Evolutionary conservation across 2,329 filamentous ascomycete genomes (phyloP).

Genomic region (Zelopaecilomyces penicillatus): DNA sequence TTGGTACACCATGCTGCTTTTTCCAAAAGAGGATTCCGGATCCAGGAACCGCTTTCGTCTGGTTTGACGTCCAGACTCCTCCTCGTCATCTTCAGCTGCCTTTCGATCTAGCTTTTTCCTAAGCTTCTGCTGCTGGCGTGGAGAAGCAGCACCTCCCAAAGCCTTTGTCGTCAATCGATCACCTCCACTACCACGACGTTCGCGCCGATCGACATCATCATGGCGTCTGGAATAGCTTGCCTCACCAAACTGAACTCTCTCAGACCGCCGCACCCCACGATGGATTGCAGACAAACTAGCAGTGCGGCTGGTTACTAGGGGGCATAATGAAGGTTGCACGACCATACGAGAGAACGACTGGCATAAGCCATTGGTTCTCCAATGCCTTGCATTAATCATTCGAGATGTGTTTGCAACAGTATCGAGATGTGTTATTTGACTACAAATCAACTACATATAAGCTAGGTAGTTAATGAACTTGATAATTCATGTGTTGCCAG

Average conservation of each 20-base stretch:
- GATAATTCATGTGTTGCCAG: background rate
- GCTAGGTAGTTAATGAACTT: background rate
- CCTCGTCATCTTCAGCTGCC: constrained; percentile 24
- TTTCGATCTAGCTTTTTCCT: constrained; percentile 44
- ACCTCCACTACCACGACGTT: constrained; percentile 11
- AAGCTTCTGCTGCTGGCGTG: constrained; percentile 32
- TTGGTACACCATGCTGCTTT: constrained; percentile 47
- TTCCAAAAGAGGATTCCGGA: constrained; percentile 40
- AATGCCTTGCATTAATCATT: constrained; percentile 19
- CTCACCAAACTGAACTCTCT: constrained; percentile 24
- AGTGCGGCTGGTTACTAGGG: constrained; percentile 15
- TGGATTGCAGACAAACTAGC: constrained; percentile 58
- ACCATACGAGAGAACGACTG: constrained; percentile 11
- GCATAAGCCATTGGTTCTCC: constrained; percentile 15
- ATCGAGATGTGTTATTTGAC: too few relatives aligned
- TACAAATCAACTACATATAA: background rate
- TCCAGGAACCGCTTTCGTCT: constrained; percentile 46
- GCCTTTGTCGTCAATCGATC: constrained; percentile 19
- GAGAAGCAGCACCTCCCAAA: constrained; percentile 20
- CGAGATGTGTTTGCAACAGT: too few relatives aligned
- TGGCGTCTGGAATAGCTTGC: constrained; percentile 5
- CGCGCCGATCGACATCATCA: constrained; percentile 1
- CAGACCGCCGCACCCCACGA: constrained; percentile 50
- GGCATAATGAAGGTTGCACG: too few relatives aligned
- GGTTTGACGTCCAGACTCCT: constrained; percentile 30